These are phyloP conservation scores for Dactylellina sp. DNA, from an alignment of 2,329 filamentous ascomycete genomes.

Conservation along the genomic window DNA sequence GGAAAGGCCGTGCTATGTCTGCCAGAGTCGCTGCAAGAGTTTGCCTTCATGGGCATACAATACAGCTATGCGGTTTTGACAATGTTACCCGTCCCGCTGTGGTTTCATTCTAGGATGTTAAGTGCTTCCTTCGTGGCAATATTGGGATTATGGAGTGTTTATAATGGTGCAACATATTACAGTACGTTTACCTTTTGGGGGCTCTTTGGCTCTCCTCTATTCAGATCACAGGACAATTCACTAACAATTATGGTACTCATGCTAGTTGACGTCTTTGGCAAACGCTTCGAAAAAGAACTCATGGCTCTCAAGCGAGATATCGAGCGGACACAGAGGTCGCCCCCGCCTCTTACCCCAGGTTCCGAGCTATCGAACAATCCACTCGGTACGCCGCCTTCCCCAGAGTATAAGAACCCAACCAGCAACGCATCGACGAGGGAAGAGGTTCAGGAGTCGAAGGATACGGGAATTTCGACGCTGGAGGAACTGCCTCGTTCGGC, in stretches of 20 bases:
- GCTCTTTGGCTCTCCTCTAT: background rate
- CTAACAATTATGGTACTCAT: slow-evolving; percentile 1
- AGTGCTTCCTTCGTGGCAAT: slow-evolving; percentile 79
- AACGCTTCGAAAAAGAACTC: slow-evolving; percentile 94
- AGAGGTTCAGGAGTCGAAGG: slow-evolving; percentile 43
- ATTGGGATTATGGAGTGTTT: slow-evolving; percentile 94
- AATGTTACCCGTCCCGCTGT: slow-evolving; percentile 92
- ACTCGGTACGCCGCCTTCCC: slow-evolving; percentile 3
- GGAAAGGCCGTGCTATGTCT: slow-evolving; percentile 85
- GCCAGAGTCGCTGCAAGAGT: slow-evolving; percentile 80
- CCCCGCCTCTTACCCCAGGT: slow-evolving; percentile 63
- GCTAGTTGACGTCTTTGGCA: slow-evolving; percentile 88
- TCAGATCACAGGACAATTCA: background rate
- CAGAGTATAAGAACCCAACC: slow-evolving; percentile 16
- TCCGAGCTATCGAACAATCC: slow-evolving; percentile 40
- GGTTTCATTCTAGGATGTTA: slow-evolving; percentile 89
- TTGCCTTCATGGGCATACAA: slow-evolving; percentile 95
- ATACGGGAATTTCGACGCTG: slow-evolving; percentile 33
- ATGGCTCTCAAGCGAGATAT: slow-evolving; percentile 90
- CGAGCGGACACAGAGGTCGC: slow-evolving; percentile 80
- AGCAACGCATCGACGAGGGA: slow-evolving; percentile 32
- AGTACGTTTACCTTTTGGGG: slow-evolving; percentile 64
- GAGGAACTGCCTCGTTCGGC: slow-evolving; percentile 41
- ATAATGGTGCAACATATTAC: slow-evolving; percentile 97
- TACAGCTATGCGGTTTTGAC: slow-evolving; percentile 90